phyloP scores from a whole-genome alignment of 305 asterid species.

The Fraxinus platypoda region DNA sequence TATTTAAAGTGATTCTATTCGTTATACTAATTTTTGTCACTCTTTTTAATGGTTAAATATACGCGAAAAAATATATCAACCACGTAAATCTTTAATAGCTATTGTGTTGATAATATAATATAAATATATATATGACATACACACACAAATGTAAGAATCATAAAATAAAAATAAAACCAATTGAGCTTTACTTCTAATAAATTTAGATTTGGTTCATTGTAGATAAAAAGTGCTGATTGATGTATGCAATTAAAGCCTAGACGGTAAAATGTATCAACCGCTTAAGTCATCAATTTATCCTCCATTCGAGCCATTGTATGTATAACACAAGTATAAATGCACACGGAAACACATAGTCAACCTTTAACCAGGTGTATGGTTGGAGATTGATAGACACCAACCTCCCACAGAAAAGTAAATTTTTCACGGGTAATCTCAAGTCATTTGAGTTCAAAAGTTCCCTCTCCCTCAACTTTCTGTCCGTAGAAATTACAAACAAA shows the following conservation, averaged over 20 bases:
- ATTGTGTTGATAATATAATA: no score
- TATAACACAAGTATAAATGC: neutral
- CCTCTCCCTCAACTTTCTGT: conserved; percentile 14
- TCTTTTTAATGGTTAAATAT: neutral
- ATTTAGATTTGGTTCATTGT: neutral
- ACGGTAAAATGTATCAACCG: neutral
- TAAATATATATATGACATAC: no score
- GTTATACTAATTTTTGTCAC: no score
- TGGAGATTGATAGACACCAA: conserved; percentile 18
- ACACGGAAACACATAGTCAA: neutral
- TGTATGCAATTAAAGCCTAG: neutral
- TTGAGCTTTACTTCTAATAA: neutral
- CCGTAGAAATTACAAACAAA: neutral
- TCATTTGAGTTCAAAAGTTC: conserved; percentile 40
- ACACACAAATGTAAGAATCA: no score
- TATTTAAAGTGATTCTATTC: no score
- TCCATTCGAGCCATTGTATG: neutral
- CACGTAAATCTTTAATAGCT: neutral
- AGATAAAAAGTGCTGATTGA: neutral
- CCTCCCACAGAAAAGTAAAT: neutral
- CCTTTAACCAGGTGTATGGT: conserved; percentile 34
- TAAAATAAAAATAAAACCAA: no score
- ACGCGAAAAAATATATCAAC: no score
- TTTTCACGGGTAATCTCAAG: conserved; percentile 33
- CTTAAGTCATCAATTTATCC: neutral